Base-by-base conservation (phyloP, 2,329 filamentous ascomycete species). In the Microsporum ferrugineum region DNA sequence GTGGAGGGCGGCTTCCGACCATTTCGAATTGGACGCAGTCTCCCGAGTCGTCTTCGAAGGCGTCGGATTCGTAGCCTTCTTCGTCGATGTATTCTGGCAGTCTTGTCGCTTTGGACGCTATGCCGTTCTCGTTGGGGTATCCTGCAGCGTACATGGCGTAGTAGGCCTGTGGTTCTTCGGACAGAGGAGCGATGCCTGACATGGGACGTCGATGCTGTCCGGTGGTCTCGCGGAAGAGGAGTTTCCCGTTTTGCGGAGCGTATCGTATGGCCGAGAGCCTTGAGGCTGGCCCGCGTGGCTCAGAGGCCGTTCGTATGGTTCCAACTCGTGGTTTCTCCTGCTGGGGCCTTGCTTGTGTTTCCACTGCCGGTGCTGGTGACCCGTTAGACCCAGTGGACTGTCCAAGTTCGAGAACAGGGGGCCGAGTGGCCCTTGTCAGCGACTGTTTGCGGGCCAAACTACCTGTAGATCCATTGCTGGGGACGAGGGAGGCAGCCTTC, bases 1-100 rank as follows among this genome's bases (percentile, higher is more conserved):
- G 14, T 67, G 67, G 33, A 23, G 17, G 17, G 64, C 59, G 60
- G 65, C 70, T 27, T 79, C 84, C 38, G 29, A 91, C 77, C 79
- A 92, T 90, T 70, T 95, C 89, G 63, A 92, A 92, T 27, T 90
- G 88, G 17, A 82, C 84, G 65, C 90, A 86, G 64, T 94, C 86
- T 57, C 90, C 83, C 0, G 83, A 86, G 1, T 80, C 80, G 57
- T 88, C 86, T 66, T 88, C 86, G 5, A 36, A 17, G 60, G 87
- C 84, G 59, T 79, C 77, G 66, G 86, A 87, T n/a, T 80, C 85
- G 61, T 84, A 85, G 33, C 51, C 51, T 0, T 92, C 88, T 65
- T 95, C 90, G 64, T 91, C 88, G 65, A 88, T 88, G 69, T 88
- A 91, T 59, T 83, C 80, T 45, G 81, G 82, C 68, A 78, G 77